A percentile compares a stretch with the other conserved stretches of the same genome.
phyloP scores from a whole-genome alignment of 2,329 filamentous ascomycete species.

The Alternaria conjuncta region DNA sequence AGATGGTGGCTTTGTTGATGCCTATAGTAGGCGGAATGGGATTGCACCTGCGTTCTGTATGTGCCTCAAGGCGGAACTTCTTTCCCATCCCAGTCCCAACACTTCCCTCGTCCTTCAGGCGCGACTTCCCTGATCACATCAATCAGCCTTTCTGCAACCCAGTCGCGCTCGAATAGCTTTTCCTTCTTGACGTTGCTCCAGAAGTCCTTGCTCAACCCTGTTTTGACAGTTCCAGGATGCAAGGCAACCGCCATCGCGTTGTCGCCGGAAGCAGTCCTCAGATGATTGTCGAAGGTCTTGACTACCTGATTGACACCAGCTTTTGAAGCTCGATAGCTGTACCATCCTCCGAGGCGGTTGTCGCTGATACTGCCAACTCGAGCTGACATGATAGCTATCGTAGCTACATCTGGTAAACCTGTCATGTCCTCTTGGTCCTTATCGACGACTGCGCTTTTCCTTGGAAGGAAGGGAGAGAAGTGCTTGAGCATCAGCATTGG shows the following conservation, averaged over 20 bases:
- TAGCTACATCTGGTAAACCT: slow-evolving; percentile 59
- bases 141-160: slow-evolving; percentile 69
- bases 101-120: slow-evolving; percentile 47
- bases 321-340: slow-evolving; percentile 79
- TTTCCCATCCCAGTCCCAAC: slow-evolving; percentile 50
- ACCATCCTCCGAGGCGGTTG: slow-evolving; percentile 80
- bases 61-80: slow-evolving; percentile 44
- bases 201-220: slow-evolving; percentile 73
- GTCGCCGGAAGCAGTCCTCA: slow-evolving; percentile 63
- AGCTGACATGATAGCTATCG: slow-evolving; percentile 78
- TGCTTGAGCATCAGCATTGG: slow-evolving; percentile 80
- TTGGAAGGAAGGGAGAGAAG: slow-evolving; percentile 72
- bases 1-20: not conserved
- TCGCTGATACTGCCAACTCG: slow-evolving; percentile 77
- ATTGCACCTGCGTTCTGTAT: slow-evolving; percentile 2
- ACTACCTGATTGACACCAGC: slow-evolving; percentile 74
- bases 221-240: slow-evolving; percentile 83
- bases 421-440: slow-evolving; percentile 21
- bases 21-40: not conserved
- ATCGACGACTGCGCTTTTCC: slow-evolving; percentile 46
- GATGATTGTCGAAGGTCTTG: slow-evolving; percentile 73
- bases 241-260: slow-evolving; percentile 72
- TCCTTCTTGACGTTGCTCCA: slow-evolving; percentile 68
- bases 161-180: slow-evolving; percentile 71
- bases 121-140: slow-evolving; percentile 73